Base-by-base conservation (phyloP, 441 rosid species). In the Eugenia klotzschiana region DNA sequence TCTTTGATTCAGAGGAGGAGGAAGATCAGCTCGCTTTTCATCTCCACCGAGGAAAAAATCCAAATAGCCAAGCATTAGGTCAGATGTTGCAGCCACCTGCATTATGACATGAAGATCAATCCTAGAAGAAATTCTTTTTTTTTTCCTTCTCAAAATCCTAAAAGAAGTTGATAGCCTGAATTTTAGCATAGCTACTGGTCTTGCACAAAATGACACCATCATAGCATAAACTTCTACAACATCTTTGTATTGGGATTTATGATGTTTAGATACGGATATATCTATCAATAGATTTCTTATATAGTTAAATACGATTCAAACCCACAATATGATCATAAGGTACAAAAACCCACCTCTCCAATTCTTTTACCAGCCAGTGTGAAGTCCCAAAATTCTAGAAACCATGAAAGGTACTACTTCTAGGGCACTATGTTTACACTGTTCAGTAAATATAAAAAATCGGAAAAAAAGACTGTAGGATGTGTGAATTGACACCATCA, bases 1-100 rank as follows among this genome's bases (percentile, higher is more conserved):
- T 87, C 98, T 92, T 86, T 95, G 98, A 85, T 83, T 87, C 51
- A 96, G 93, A 49, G 88, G 91, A 87, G 98, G 98, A 86, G 99
- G 99, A 89, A 95, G 98, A 86, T 98, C 99, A 37, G 91, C 87
- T 89, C 99, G 90, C 87, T 98, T 98, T 90, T 98, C 99, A 89
- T 98, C 99, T 60, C 99, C 99, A 33, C 99, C 99, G 82, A 98
- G 98, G 91, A 94, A 98, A 91, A 98, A 94, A 89, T 98, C 99
- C 88, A 95, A 83, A 91, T 96, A 96, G 69, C 96, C 99, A 33
- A 95, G 95, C 98, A 94, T 94, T 88, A 98, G 88, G 90, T 96
- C 99, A 58, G 99, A 89, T 87, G 96, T 94, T 57, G 99, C 98
- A 52, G 99, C 97, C 25, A 98, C 98, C 99, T 98, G 77, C 46